phyloP scores from a whole-genome alignment of 1,284 basidiomycete genomes.

The Phlebopus sp. region DNA sequence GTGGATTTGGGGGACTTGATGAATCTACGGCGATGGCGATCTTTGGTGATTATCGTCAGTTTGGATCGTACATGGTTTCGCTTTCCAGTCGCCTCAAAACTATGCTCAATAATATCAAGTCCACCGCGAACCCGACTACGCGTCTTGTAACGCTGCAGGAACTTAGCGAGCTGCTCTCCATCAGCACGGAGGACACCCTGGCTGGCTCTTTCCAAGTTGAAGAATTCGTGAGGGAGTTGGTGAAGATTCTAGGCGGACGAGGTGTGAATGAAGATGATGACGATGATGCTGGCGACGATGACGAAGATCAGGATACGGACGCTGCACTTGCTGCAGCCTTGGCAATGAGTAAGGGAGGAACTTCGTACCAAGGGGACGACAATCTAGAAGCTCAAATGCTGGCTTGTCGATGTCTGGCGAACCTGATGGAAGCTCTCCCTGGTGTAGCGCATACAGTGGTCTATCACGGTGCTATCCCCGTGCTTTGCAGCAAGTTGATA shows the following conservation, averaged over 20 bases:
- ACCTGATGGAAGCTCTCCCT: constrained; percentile 94
- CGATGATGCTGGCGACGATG: constrained; percentile 53
- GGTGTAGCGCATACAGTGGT: constrained; percentile 93
- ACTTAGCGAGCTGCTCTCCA: constrained; percentile 90
- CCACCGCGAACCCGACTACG: constrained; percentile 75
- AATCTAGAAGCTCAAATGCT: constrained; percentile 91
- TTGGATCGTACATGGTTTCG: constrained; percentile 89
- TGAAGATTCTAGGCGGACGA: constrained; percentile 87
- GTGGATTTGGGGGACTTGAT: constrained; percentile 60
- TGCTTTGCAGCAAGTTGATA: constrained; percentile 91
- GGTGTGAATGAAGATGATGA: constrained; percentile 71
- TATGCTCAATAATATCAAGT: constrained; percentile 87
- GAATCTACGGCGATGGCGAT: constrained; percentile 78
- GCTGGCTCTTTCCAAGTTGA: constrained; percentile 94
- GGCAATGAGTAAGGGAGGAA: constrained; percentile 66
- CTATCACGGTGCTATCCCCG: constrained; percentile 92
- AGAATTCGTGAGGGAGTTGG: constrained; percentile 88
- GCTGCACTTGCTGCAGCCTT: constrained; percentile 82
- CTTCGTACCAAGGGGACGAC: constrained; percentile 67
- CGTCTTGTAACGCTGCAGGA: constrained; percentile 91
- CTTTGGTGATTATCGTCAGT: constrained; percentile 79
- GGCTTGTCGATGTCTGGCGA: constrained; percentile 92
- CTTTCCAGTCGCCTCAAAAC: constrained; percentile 85
- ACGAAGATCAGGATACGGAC: constrained; percentile 71
- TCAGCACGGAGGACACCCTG: constrained; percentile 96